These are phyloP conservation scores for Blastobotrys proliferans DNA, from an alignment of 1,139 yeast species.

Conservation along the genomic window DNA sequence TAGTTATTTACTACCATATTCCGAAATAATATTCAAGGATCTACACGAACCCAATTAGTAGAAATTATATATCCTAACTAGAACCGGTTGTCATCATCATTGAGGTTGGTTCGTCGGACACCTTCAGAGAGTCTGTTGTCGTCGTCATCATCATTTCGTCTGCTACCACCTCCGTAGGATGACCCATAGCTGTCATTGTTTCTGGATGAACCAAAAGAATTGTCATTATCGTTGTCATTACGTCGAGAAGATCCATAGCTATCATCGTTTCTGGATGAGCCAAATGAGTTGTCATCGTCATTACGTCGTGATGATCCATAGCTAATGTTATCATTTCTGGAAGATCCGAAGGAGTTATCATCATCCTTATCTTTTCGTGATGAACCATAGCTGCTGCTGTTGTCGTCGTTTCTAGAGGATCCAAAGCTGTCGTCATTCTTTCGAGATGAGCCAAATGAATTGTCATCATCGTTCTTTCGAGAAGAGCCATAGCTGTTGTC, in stretches of 20 bases:
- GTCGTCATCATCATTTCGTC: too few relatives aligned
- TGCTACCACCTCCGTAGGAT: too few relatives aligned
- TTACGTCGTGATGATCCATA: constrained; percentile 1
- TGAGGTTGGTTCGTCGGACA: too few relatives aligned
- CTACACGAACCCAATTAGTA: too few relatives aligned
- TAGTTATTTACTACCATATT: too few relatives aligned
- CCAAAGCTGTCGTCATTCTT: constrained; percentile 2
- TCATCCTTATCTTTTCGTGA: neutral
- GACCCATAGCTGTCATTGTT: neutral
- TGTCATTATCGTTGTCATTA: neutral
- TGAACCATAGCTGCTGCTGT: neutral
- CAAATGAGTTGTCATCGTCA: neutral
- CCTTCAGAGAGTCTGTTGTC: too few relatives aligned
- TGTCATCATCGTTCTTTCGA: neutral
- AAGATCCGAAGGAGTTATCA: constrained; percentile 5
- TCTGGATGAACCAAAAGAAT: neutral
- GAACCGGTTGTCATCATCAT: too few relatives aligned
- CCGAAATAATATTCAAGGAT: too few relatives aligned
- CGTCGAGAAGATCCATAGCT: constrained; percentile 6
- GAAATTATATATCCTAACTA: too few relatives aligned
- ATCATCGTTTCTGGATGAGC: constrained; percentile 1
- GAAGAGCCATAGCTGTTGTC: constrained; percentile 5
- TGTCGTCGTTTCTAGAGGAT: neutral
- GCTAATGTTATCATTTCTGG: constrained; percentile 4
- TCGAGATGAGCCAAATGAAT: constrained; percentile 4